A percentile compares a stretch with the other conserved stretches of the same genome.
Conservation (phyloP, 73 alveolate genomes). For the Tetrahymena thermophila region DNA sequence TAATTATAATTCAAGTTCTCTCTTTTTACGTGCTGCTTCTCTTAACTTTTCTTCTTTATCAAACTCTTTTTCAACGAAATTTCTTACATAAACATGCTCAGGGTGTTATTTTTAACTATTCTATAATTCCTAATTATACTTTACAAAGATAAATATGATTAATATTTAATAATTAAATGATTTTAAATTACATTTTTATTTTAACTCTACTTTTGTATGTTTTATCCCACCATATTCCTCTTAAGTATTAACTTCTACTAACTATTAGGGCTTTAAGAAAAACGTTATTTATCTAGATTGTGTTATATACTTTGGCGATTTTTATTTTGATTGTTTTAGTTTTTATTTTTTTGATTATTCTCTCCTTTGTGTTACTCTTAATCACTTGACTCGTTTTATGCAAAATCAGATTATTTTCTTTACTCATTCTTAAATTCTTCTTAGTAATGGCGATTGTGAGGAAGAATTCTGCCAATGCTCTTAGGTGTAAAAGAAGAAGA, state of each 20-base stretch:
- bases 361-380: neutral
- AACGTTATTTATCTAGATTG: neutral
- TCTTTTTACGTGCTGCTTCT: neutral
- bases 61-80: neutral
- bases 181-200: neutral
- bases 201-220: neutral
- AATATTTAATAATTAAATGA: neutral
- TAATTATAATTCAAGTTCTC: neutral
- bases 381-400: neutral
- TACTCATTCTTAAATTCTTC: neutral
- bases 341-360: no score
- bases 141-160: no score
- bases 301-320: neutral
- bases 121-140: neutral
- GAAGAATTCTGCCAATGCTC: neutral
- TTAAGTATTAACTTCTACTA: neutral
- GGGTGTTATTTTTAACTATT: neutral
- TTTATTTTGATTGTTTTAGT: neutral
- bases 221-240: neutral
- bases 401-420: neutral
- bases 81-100: neutral
- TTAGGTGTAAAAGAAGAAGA: neutral
- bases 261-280: neutral
- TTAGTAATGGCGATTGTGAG: neutral
- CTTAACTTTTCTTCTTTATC: neutral